Conservation (phyloP, 2,329 filamentous ascomycete species). For the Xylogone sp. region DNA sequence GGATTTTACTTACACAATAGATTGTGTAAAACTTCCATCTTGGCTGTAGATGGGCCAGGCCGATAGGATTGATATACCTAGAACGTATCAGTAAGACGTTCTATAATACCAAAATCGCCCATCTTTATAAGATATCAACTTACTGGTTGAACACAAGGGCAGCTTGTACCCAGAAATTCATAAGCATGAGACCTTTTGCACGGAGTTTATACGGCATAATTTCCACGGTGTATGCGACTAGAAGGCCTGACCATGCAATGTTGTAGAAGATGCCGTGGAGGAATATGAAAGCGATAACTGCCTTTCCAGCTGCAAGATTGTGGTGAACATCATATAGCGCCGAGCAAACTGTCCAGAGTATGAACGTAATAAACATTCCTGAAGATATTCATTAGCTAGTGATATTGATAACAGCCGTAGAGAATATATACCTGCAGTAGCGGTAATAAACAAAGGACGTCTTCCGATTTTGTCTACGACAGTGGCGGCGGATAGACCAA, state of each 20-base stretch:
- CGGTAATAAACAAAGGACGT: constrained; percentile 47
- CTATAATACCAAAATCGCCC: background rate
- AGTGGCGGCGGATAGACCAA: constrained; percentile 23
- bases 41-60: constrained; percentile 63
- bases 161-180: background rate
- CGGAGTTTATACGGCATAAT: constrained; percentile 25
- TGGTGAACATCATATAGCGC: constrained; percentile 6
- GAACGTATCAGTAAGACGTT: background rate
- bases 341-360: constrained; percentile 18
- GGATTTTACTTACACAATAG: background rate
- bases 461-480: constrained; percentile 39
- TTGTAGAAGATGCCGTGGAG: constrained; percentile 43
- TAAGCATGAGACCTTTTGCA: constrained; percentile 26
- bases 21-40: constrained; percentile 27
- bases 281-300: constrained; percentile 43
- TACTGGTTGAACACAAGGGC: constrained; percentile 9
- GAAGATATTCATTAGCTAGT: background rate
- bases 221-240: constrained; percentile 24
- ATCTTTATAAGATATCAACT: background rate
- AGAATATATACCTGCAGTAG: constrained; percentile 11
- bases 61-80: constrained; percentile 60
- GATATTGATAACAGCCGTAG: no score
- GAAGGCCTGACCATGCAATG: constrained; percentile 24
- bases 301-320: constrained; percentile 11
- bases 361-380: constrained; percentile 19